Percentiles rank a stretch among this genome's conserved stretches.
Evolutionary conservation across 768 basidiomycete genomes (phyloP).

Genomic region (Hysterangium stoloniferum): DNA sequence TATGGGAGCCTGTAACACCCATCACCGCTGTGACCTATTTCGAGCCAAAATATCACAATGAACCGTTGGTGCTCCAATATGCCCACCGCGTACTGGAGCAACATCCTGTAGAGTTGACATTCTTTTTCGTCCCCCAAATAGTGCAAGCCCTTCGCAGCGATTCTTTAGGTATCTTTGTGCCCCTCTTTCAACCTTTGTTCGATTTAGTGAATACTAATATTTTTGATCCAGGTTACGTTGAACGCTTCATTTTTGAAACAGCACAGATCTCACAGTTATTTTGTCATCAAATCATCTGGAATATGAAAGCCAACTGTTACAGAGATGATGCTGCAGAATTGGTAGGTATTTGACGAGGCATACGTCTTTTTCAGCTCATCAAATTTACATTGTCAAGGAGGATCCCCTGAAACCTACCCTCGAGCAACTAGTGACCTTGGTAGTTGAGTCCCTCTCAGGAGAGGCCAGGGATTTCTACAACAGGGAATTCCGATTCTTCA

Average conservation of each 20-base stretch:
- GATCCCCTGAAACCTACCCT: conserved; percentile 95
- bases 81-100: conserved; percentile 92
- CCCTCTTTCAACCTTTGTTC: neutral
- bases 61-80: conserved; percentile 88
- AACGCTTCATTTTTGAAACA: conserved; percentile 93
- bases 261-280: conserved; percentile 95
- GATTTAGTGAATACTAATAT: neutral
- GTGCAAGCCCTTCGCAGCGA: conserved; percentile 94
- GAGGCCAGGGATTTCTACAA: conserved; percentile 86
- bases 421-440: conserved; percentile 74
- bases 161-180: conserved; percentile 53
- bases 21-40: conserved; percentile 78
- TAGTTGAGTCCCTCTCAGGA: conserved; percentile 82
- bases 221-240: conserved; percentile 67
- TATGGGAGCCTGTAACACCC: conserved; percentile 87
- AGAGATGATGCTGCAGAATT: conserved; percentile 85
- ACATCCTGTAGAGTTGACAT: conserved; percentile 89
- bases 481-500: conserved; percentile 92
- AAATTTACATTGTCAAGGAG: conserved; percentile 43
- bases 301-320: conserved; percentile 98
- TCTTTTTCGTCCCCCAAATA: conserved; percentile 98
- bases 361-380: neutral
- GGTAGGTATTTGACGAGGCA: too few species aligned
- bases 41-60: conserved; percentile 73
- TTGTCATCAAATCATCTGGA: conserved; percentile 99